Evolutionary conservation across 352 stramenopile genomes (phyloP), one percentile per base, ranked within the genome.

Genomic region (Phytophthora fragariae): DNA sequence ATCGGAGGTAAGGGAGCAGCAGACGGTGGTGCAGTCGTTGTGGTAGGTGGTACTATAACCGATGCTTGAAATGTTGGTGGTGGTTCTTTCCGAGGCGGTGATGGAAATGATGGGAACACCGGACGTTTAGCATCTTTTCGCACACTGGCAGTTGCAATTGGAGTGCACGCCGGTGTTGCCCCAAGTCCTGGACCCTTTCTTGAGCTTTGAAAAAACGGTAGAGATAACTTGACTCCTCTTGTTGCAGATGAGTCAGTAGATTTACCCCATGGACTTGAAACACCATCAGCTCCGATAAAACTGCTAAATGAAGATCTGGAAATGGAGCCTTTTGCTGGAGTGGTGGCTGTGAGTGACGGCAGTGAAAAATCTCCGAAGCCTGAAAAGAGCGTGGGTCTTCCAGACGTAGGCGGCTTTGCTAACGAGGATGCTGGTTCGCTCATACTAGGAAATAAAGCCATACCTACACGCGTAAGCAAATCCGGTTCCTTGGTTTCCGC

Each of bases 181-280:
- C 84, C 82, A 2, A 92, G 67, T 8, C 77, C 80, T 9, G 83
- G 84, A 5, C 82, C 84, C 52, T 86, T 87, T 62, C 82, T 76
- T 10, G 90, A 88, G 57, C 85, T 90, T 65, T 93, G 86, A 57
- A 93, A 92, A 54, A 93, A 85, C 11, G 84, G 83, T 7, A 93
- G 63, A 1, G 86, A 81, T 15, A 91, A 57, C 50, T 92, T 93
- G 3, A 54, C 53, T 6, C 77, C 70, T n/a, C 50, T 52, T n/a
- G 55, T 35, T 56, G 31, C 47, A 31, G 64, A 41, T 27, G 64
- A 74, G 29, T 77, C 69, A 2, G 57, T 58, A 8, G 60, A 53
- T 66, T 59, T 59, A 21, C 64, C 31, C 39, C 52, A 71, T 53
- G 58, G 29, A 52, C 53, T 68, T 9, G 57, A 31, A 37, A 62